Evolutionary conservation across 768 basidiomycete genomes (phyloP).

Genomic region (Mycena vulgaris): DNA sequence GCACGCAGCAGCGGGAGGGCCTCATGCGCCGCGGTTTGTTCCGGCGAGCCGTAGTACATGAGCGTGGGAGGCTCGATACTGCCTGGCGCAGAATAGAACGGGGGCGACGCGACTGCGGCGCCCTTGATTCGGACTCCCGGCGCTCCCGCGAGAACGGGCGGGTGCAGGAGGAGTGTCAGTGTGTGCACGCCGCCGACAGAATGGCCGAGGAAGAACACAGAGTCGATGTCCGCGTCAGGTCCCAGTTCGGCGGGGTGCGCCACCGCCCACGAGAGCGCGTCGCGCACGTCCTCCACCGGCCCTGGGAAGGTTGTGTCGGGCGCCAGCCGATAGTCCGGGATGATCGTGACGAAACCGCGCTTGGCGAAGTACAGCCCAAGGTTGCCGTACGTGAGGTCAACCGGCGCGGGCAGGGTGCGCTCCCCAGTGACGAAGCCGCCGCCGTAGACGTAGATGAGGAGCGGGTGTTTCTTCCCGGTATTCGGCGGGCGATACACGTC

Average conservation of each 20-base stretch:
- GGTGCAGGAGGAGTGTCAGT: conserved; percentile 60
- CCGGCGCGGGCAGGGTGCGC: conserved; percentile 62
- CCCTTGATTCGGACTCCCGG: conserved; percentile 1
- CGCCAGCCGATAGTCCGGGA: conserved; percentile 79
- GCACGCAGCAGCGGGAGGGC: conserved; percentile 2
- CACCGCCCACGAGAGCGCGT: conserved; percentile 71
- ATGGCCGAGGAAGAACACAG: conserved; percentile 69
- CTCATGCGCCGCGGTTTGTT: not conserved
- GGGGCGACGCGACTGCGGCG: not conserved
- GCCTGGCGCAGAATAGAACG: not conserved
- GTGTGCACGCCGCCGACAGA: conserved; percentile 73
- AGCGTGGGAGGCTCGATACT: not conserved
- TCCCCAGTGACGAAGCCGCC: conserved; percentile 72
- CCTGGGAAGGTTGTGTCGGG: conserved; percentile 71
- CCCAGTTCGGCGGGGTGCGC: conserved; percentile 51
- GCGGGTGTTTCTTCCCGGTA: conserved; percentile 50
- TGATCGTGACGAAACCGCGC: conserved; percentile 72
- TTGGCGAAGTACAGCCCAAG: conserved; percentile 75
- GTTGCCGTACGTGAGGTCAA: conserved; percentile 68
- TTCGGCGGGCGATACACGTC: conserved; percentile 72
- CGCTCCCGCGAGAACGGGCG: conserved; percentile 54
- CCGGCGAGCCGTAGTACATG: conserved; percentile 16
- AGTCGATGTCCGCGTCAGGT: conserved; percentile 56
- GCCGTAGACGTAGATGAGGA: conserved; percentile 78
- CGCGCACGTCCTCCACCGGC: conserved; percentile 69